Evolutionary conservation across 257 asterid species (phyloP), one percentile per base, ranked within the genome.

Genomic region (Pogostemon cablin): DNA sequence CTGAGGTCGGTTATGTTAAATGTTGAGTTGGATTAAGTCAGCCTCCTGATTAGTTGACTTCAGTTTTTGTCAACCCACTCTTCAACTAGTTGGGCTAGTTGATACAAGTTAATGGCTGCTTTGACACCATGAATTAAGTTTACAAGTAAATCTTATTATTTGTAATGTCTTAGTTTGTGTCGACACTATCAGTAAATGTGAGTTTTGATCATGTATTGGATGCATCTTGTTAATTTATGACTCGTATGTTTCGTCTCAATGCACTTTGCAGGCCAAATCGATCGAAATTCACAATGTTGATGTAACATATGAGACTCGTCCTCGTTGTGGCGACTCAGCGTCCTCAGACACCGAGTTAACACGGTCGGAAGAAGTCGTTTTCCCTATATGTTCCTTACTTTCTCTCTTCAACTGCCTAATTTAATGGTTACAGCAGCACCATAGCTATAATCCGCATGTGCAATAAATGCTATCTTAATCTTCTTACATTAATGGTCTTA

Each of bases 361-460:
- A 1, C 32, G 32, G n/a, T 52, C n/a, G 25, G 6, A 61, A 53
- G 52, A 44, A 47, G 48, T 71, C 68, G 8, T 44, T 7, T 47
- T 54, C 15, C 49, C 37, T 9, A 15, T 52, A 68, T 37, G 42
- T 49, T 37, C 74, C 56, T 56, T 41, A 61, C 72, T 52, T 25
- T 55, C 64, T 67, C 69, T 55, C 78, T 73, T 76, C 87, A 80
- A 78, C 85, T 77, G 75, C 81, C 81, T 43, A 41, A 59, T 77
- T 82, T 68, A 75, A 75, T 72, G 68, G 35, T 40, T 70, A 48
- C 74, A 61, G 70, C 64, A 69, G 15, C 35, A 49, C 0, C 34
- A 71, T 40, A 48, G 64, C 80, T 69, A 77, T 40, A 69, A 43
- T 79, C 77, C 25, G 75, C 87, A 78, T 80, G 78, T 69, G 79